A percentile compares a stretch with the other conserved stretches of the same genome.
phyloP scores from a whole-genome alignment of 2,329 filamentous ascomycete species.

The Cadophora malorum region DNA sequence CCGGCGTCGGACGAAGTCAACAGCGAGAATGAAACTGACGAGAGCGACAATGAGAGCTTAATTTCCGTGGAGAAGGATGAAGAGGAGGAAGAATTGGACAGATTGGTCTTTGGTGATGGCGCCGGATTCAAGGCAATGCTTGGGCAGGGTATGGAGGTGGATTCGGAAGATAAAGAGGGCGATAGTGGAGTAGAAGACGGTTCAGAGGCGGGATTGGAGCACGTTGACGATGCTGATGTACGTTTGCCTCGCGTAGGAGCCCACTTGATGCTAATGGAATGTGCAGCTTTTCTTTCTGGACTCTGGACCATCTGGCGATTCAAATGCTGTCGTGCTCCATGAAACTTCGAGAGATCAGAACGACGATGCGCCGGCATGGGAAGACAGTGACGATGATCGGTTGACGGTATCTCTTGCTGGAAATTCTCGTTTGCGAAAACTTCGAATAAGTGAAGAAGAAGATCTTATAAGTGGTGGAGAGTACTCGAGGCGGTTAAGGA shows the following conservation, averaged over 20 bases:
- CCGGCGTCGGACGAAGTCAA: constrained; percentile 24
- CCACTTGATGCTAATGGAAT: constrained; percentile 24
- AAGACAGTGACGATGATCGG: constrained; percentile 94
- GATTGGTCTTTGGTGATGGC: constrained; percentile 85
- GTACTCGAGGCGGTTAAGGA: constrained; percentile 79
- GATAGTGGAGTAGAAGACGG: constrained; percentile 46
- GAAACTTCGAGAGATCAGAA: constrained; percentile 45
- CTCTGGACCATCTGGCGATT: constrained; percentile 44
- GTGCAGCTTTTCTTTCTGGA: constrained; percentile 48
- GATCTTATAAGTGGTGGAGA: constrained; percentile 87
- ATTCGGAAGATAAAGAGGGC: constrained; percentile 31
- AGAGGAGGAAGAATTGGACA: constrained; percentile 85
- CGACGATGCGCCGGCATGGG: constrained; percentile 71
- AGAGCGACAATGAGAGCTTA: constrained; percentile 41
- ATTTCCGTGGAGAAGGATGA: constrained; percentile 71
- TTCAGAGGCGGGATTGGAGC: constrained; percentile 61
- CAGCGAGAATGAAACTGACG: constrained; percentile 26
- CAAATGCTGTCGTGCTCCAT: constrained; percentile 35
- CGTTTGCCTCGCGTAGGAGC: constrained; percentile 18
- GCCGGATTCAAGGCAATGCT: constrained; percentile 81
- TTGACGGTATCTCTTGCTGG: constrained; percentile 82
- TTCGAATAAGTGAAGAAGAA: constrained; percentile 80
- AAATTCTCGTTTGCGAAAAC: constrained; percentile 78
- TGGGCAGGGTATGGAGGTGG: constrained; percentile 57
- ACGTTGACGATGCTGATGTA: constrained; percentile 74